Base-by-base conservation (phyloP, 1,284 basidiomycete genomes). In the Xanthoconium separans region DNA sequence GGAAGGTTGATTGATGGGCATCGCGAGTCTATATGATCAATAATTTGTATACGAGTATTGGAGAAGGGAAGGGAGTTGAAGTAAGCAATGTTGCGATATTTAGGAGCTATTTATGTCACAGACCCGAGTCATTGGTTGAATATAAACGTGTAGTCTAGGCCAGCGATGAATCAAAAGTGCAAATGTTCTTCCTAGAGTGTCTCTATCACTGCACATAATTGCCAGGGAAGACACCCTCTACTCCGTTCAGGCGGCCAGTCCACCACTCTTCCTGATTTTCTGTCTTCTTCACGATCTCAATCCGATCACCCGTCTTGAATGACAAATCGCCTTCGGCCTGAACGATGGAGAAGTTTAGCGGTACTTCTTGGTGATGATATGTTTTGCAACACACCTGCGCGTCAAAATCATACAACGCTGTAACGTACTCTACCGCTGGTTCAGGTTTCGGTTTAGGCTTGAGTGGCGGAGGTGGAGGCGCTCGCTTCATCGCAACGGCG, bases 231-330 rank as follows among this genome's bases (percentile, higher is more conserved):
- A 97, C 89, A 20, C 97, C 97, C 70, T 94, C 84, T 55, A 73
- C 72, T 2, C 95, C 95, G 61, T 93, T 85, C 58, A 98, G 50
- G 62, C 82, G 81, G 6, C 96, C 97, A 10, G 95, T 98, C 96
- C 96, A 99, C 96, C 96, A 99, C 69, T 99, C 97, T 68, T 98
- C 94, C 22, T 87, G 73, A 62, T 85, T 94, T 3, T 82, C 83
- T 12, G 91, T 91, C 67, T 87, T 83, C 73, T 97, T 89, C 30
- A 97, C 81, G 51, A 99, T 80, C 73, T 97, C 93, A 71, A 99
- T 98, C 59, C 84, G 77, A 71, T 99, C 96, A n/a, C 97, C 97
- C 2, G 85, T 84, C 54, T 77, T 84, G 77, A 99, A 99, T 1
- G 86, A 89, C 51, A 99, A 75, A 71, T 99, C 96, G 0, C 97